A percentile compares a stretch with the other conserved stretches of the same genome.
Conservation (phyloP, 257 asterid species). For the Solanum pimpinellifolium region DNA sequence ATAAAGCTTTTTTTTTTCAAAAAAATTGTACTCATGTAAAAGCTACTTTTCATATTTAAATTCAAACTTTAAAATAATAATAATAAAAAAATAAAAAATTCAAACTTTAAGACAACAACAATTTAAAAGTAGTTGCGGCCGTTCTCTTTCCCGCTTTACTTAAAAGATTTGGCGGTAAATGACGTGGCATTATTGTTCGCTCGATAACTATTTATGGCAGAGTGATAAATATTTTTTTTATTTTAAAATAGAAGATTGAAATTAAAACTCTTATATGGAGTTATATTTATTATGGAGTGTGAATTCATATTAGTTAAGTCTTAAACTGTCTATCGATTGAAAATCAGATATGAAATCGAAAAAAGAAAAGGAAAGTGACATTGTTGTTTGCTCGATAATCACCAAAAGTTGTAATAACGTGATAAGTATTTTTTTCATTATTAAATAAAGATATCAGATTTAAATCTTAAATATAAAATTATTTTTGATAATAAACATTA, state of each 20-base stretch:
- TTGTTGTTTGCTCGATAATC: neutral
- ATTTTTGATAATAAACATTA: neutral
- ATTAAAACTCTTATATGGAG: neutral
- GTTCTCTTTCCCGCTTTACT: neutral
- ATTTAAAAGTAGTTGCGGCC: neutral
- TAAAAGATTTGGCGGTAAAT: neutral
- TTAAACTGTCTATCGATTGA: fast-evolving
- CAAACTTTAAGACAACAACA: neutral
- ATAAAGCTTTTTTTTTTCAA: neutral
- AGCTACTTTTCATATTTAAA: neutral
- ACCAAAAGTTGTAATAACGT: neutral
- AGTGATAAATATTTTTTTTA: too few relatives aligned
- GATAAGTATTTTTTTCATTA: neutral
- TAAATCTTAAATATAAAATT: neutral
- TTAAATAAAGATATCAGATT: neutral
- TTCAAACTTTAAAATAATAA: neutral
- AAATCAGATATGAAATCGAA: neutral
- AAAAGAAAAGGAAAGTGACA: neutral
- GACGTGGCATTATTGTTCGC: neutral
- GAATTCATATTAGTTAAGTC: fast-evolving
- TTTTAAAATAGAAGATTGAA: too few relatives aligned
- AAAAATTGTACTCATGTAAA: too few relatives aligned
- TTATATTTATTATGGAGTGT: too few relatives aligned
- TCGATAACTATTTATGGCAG: neutral
- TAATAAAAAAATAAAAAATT: neutral